Evolutionary conservation across 2,329 filamentous ascomycete species (phyloP).

Genomic region (Botrytis fabae): DNA sequence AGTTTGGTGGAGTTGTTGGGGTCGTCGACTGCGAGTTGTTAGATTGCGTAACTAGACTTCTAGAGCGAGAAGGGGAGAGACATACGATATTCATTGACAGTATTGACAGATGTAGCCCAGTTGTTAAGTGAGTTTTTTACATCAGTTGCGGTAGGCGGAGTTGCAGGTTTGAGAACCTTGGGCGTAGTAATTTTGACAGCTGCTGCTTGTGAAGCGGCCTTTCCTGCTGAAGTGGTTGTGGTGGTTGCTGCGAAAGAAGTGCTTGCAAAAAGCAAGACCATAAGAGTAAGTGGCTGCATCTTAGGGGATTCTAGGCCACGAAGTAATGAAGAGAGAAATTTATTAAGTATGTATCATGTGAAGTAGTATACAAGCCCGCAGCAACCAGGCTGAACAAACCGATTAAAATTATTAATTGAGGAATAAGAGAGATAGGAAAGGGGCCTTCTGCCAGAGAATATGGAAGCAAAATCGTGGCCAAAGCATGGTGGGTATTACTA

Average conservation of each 20-base stretch:
- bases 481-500: slow-evolving; percentile 2
- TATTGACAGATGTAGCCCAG: slow-evolving; percentile 28
- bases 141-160: slow-evolving; percentile 26
- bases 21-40: slow-evolving; percentile 14
- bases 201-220: slow-evolving; percentile 2
- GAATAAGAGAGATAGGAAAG: background rate
- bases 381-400: slow-evolving; percentile 17
- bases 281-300: slow-evolving; percentile 10
- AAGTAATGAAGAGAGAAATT: background rate
- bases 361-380: background rate
- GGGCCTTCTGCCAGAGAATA: slow-evolving; percentile 5
- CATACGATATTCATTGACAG: slow-evolving; percentile 29
- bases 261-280: slow-evolving; percentile 12
- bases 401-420: slow-evolving; percentile 9
- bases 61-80: background rate
- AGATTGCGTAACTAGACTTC: background rate
- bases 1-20: slow-evolving; percentile 25
- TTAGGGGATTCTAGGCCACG: background rate
- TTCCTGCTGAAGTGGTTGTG: background rate
- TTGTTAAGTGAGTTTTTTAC: slow-evolving; percentile 29
- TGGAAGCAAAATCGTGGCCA: slow-evolving; percentile 3
- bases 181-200: slow-evolving; percentile 17
- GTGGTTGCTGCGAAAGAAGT: slow-evolving; percentile 10
- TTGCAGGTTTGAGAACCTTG: slow-evolving; percentile 24
- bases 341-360: slow-evolving; percentile 11